Percentiles rank a stretch among this genome's conserved stretches.
These are phyloP conservation scores for Picea sitchensis DNA, from an alignment of 75 land plant genomes.

Conservation along the genomic window DNA sequence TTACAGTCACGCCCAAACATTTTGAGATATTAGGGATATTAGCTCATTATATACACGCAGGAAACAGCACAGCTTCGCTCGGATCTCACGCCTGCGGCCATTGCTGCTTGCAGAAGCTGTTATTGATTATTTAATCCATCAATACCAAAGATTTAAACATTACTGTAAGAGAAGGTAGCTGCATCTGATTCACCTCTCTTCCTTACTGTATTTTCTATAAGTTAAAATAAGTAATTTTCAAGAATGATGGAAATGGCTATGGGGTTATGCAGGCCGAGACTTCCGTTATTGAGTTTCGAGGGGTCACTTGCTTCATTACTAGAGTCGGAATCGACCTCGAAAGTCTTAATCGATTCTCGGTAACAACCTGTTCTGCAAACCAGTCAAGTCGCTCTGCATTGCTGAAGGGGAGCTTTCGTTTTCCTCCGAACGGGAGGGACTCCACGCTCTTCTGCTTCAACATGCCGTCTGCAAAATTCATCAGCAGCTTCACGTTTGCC, in stretches of 20 bases:
- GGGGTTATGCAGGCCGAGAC: background rate
- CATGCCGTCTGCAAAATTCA: constrained; percentile 25
- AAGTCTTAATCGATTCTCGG: constrained; percentile 20
- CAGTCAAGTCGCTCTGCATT: constrained; percentile 39
- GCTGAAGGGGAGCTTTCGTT: constrained; percentile 15
- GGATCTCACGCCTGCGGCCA: constrained; percentile 5
- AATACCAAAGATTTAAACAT: too few species aligned
- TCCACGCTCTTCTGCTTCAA: constrained; percentile 36
- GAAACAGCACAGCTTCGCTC: constrained; percentile 4
- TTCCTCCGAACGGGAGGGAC: constrained; percentile 38
- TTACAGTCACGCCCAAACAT: too few species aligned
- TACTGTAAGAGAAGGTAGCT: too few species aligned
- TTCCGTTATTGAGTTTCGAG: background rate
- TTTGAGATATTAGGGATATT: too few species aligned
- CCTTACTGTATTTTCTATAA: too few species aligned
- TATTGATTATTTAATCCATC: too few species aligned
- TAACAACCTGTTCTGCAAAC: constrained; percentile 43
- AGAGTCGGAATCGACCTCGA: constrained; percentile 23
- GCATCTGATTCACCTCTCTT: too few species aligned
- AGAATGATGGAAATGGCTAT: too few species aligned
- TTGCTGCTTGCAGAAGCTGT: background rate
- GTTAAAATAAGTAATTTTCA: too few species aligned
- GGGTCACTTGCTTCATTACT: constrained; percentile 1
- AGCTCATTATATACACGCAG: background rate
- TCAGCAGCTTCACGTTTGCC: constrained; percentile 15